Base-by-base conservation (phyloP, 2,329 filamentous ascomycete species). In the Penicillium thymicola region DNA sequence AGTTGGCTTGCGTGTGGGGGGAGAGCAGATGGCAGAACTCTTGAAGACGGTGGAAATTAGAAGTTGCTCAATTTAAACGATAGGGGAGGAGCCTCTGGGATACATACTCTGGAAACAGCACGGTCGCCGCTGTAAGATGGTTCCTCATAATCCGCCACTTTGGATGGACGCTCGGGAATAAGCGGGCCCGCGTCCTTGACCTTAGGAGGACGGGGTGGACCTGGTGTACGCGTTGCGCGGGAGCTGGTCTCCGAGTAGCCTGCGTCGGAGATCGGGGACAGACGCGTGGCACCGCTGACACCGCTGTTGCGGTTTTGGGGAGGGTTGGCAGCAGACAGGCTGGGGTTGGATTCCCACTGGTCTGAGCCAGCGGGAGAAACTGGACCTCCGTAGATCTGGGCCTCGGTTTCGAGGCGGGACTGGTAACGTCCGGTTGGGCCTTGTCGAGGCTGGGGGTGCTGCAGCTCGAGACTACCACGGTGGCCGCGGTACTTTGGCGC, bases 401-500 rank as follows among this genome's bases (percentile, higher is more conserved):
- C 85, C 67, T 86, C 80, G 2, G 78, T 80, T 70, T 88, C 85
- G 10, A 88, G 76, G 21, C 83, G 80, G 51, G 79, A 81, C 65
- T 87, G 84, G 65, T 85, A 85, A 37, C 84, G 82, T 38, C 80
- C 80, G 2, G 84, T 86, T 2, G 83, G 81, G 2, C 85, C 85
- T 59, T 81, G 82, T 36, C 84, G 79, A 14, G 85, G 85, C 67
- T 87, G 85, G 13, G 85, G 85, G 65, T 88, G 85, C 63, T 86
- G 81, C 42, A 88, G 72, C 61, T 86, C 83, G 55, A 87, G 69
- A 48, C 83, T 86, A 67, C 86, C 84, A 57, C 85, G 81, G 64
- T 87, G 82, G 57, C 83, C 84, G 62, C 85, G 82, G 65, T 87
- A 88, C 63, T 87, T 87, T 16, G 85, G 85, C 56, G 83, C 81